Conservation (phyloP, 2,329 filamentous ascomycete genomes). For the Rachicladosporium sp. region DNA sequence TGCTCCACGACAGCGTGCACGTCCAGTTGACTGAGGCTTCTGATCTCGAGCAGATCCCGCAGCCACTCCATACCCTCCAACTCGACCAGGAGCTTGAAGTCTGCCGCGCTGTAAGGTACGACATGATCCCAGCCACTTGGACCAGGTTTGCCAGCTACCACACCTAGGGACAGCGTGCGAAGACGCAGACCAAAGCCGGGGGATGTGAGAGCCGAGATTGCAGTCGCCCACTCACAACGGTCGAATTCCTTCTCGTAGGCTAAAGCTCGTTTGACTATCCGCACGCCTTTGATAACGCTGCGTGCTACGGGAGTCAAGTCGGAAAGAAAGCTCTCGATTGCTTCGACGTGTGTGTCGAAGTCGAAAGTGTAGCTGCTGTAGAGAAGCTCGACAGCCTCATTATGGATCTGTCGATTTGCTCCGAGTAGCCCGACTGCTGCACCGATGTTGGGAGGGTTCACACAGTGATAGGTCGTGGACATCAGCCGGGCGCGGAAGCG, state of each 20-base stretch:
- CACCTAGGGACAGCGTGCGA: conserved; percentile 31
- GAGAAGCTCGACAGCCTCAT: conserved; percentile 43
- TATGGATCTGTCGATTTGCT: conserved; percentile 35
- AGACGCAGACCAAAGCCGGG: conserved; percentile 23
- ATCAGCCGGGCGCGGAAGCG: conserved; percentile 31
- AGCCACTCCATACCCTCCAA: conserved; percentile 46
- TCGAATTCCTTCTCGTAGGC: conserved; percentile 44
- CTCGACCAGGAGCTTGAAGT: conserved; percentile 34
- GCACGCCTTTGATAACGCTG: conserved; percentile 36
- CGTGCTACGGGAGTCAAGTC: conserved; percentile 42
- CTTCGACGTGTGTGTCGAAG: conserved; percentile 49
- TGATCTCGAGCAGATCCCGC: conserved; percentile 41
- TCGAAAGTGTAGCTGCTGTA: conserved; percentile 47
- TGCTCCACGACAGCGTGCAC: conserved; percentile 43
- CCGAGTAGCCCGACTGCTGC: conserved; percentile 17
- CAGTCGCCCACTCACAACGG: conserved; percentile 41
- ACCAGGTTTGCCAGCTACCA: conserved; percentile 43
- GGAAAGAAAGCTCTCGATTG: conserved; percentile 46
- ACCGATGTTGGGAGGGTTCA: conserved; percentile 29
- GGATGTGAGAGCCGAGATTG: conserved; percentile 37
- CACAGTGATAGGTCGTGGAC: conserved; percentile 45
- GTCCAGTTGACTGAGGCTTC: conserved; percentile 37
- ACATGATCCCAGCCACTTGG: conserved; percentile 38
- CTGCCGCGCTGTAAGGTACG: conserved; percentile 31
- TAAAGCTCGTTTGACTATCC: conserved; percentile 44